Evolutionary conservation across 2,329 filamentous ascomycete species (phyloP).

Genomic region (Aureobasidium musti): DNA sequence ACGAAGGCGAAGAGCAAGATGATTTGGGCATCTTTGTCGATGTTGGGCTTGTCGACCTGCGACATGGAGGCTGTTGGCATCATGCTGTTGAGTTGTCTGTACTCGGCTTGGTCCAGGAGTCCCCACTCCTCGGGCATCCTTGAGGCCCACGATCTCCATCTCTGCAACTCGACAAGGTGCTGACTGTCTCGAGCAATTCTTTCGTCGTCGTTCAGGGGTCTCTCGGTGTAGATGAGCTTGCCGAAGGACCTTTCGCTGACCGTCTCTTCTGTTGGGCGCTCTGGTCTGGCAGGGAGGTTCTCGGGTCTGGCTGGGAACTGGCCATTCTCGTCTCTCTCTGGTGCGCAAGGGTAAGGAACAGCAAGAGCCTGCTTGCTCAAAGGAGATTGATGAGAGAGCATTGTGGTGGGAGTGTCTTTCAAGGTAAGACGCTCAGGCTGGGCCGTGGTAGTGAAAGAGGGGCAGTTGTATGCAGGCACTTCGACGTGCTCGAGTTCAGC

Average conservation of each 20-base stretch:
- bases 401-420: neutral
- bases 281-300: neutral
- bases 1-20: neutral
- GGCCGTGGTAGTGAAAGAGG: neutral
- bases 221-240: neutral
- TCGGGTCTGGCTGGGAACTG: neutral
- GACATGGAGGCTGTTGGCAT: neutral
- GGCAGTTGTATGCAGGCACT: neutral
- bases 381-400: neutral
- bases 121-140: slow-evolving; percentile 8
- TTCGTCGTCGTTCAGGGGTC: slow-evolving; percentile 1
- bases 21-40: neutral
- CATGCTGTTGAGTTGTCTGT: slow-evolving; percentile 1
- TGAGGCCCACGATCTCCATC: slow-evolving; percentile 9
- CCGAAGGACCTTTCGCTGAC: neutral
- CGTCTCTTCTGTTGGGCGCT: neutral
- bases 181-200: neutral
- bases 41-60: slow-evolving; percentile 1
- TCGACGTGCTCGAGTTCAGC: slow-evolving; percentile 10
- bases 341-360: neutral
- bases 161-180: neutral
- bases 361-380: slow-evolving; percentile 14
- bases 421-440: neutral
- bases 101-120: neutral
- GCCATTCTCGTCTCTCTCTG: neutral